phyloP scores from a whole-genome alignment of 768 basidiomycete genomes.

The Amanita pallidorosea region DNA sequence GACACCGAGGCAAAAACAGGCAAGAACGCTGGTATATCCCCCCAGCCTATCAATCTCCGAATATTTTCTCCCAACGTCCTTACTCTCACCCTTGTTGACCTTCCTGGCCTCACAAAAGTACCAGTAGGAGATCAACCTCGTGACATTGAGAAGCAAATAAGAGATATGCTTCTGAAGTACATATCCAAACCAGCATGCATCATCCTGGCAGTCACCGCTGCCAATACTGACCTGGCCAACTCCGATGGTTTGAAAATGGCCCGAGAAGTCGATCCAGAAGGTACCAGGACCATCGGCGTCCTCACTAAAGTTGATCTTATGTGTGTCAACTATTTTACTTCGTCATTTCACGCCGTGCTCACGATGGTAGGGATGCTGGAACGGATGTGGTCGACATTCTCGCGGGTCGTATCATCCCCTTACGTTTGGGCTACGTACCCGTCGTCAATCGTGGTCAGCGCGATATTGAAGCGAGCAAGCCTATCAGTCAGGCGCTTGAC shows the following conservation, averaged over 20 bases:
- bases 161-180: constrained; percentile 92
- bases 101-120: constrained; percentile 92
- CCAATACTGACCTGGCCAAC: constrained; percentile 96
- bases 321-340: constrained; percentile 31
- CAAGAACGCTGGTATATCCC: constrained; percentile 96
- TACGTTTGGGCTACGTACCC: constrained; percentile 94
- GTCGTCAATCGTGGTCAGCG: constrained; percentile 98
- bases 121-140: constrained; percentile 94
- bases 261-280: constrained; percentile 94
- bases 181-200: constrained; percentile 95
- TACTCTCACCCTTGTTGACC: constrained; percentile 93
- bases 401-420: constrained; percentile 91
- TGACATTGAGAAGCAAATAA: constrained; percentile 96
- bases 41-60: constrained; percentile 93
- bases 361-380: constrained; percentile 73
- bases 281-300: constrained; percentile 94
- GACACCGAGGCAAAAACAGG: constrained; percentile 99
- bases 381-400: constrained; percentile 99
- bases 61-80: constrained; percentile 97
- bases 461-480: constrained; percentile 85
- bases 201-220: constrained; percentile 91
- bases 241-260: constrained; percentile 96
- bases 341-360: not conserved
- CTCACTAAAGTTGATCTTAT: constrained; percentile 97
- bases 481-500: constrained; percentile 80